Evolutionary conservation across 202 grass and related monocot species (phyloP), one percentile per base, ranked within the genome.

Genomic region (Bolboschoenoplectus hybrid): DNA sequence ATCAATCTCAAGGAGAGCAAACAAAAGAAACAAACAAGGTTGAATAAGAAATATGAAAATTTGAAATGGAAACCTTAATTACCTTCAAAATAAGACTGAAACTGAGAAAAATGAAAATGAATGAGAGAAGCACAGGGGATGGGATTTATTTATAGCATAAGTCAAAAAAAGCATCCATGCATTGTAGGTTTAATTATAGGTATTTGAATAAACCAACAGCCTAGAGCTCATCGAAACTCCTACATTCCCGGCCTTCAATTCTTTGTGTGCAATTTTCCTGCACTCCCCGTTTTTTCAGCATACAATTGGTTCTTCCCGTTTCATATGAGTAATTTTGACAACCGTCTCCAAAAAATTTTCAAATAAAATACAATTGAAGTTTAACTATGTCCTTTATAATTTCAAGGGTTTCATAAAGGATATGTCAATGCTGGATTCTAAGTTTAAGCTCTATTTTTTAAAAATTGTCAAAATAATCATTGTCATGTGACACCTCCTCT

Each of bases 91-190:
- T 61, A 11, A 80, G 52, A 74, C 38, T 80, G 14, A 60, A 43
- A 80, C 4, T n/a, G 36, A 60, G 53, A 7, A 43, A 7, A 79
- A 60, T 20, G 38, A 80, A 79, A 60, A 80, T 61, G 75, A 5
- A 60, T 16, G 16, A 80, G 53, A 60, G 74, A 78, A 78, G 74
- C 35, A 80, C 16, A 80, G 36, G 75, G 35, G 75, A 17, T 41
- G 75, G 6, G 53, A 12, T 80, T 80, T 80, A 80, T 80, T 80
- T 80, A 80, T 80, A 80, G 75, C 52, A 80, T 3, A 80, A 40
- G 36, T 40, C 9, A 58, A 80, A 61, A 80, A 43, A 60, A 5
- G 74, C 51, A 78, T 40, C 9, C 17, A 34, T 14, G 6, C 4
- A 8, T 55, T 38, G 36, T 60, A 58, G 14, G 75, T 80, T 41